Base-by-base conservation (phyloP, 306 rosid genomes). In the Fragaria iinumae region DNA sequence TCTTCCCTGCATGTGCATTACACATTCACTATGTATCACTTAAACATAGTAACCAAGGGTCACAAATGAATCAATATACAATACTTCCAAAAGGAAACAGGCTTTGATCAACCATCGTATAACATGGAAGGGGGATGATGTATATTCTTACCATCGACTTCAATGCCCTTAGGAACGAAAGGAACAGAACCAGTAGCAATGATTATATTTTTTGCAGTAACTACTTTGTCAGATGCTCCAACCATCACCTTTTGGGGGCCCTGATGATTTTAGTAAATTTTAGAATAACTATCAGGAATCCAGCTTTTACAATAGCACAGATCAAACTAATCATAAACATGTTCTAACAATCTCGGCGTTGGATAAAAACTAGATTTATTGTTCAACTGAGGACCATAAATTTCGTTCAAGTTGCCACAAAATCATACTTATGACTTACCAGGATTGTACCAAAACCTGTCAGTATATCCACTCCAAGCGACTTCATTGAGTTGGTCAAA, bases 181-280 rank as follows among this genome's bases (percentile, higher is more conserved):
- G 99, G 99, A 83, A 92, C 96, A 71, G 99, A 95, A 66, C 97
- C 99, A 45, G 99, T 95, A 44, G 99, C 99, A 79, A 95, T 89
- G 77, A 95, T 95, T 82, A 95, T 87, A 72, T 95, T 71, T 88
- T 88, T 91, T 72, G 99, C 97, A 71, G 97, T 90, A 53, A 91
- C 92, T 56, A 87, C 82, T 23, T 77, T 92, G 82, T 88, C 80
- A n/a, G 97, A 89, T 32, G 95, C 86, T 63, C 99, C 99, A 87
- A 96, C 82, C 84, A 86, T 77, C 82, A 91, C 96, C 88, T 89
- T 92, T 81, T 96, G 96, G 41, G 99, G 98, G 74, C 93, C 97
- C 99, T 95, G 80, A 50, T 72, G 70, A 80, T 32, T 76, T 57
- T 16, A 67, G 66, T 43, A 77, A 72, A 67, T 23, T 44, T 87